Evolutionary conservation across 1,284 basidiomycete genomes (phyloP).

Genomic region (Athelia psychrophila): DNA sequence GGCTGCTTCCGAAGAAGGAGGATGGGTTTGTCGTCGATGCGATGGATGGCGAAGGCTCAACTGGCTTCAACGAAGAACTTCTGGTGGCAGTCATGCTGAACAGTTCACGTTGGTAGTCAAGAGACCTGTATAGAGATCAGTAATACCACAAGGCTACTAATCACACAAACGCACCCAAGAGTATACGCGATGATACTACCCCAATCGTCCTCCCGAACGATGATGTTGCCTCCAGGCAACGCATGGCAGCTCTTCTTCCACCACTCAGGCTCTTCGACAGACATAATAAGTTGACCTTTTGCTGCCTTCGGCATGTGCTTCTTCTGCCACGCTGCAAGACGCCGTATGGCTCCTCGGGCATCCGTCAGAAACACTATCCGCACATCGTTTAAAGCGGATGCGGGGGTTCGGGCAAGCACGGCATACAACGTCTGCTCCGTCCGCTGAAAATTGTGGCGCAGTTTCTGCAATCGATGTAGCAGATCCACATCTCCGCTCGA

Average conservation of each 20-base stretch:
- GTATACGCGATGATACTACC: conserved; percentile 76
- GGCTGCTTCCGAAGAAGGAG: conserved; percentile 41
- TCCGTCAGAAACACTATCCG: conserved; percentile 52
- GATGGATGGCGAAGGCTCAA: conserved; percentile 18
- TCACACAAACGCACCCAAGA: conserved; percentile 44
- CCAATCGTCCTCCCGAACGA: conserved; percentile 71
- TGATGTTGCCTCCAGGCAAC: conserved; percentile 62
- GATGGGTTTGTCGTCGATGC: conserved; percentile 26
- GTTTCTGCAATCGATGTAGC: conserved; percentile 39
- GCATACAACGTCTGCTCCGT: conserved; percentile 57
- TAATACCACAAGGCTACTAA: background rate
- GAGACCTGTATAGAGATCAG: conserved; percentile 37
- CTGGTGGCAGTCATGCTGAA: conserved; percentile 37
- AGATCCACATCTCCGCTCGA: conserved; percentile 21
- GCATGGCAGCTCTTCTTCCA: conserved; percentile 59
- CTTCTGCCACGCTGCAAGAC: conserved; percentile 59
- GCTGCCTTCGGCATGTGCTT: conserved; percentile 43
- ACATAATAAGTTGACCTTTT: conserved; percentile 17
- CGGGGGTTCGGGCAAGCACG: conserved; percentile 45
- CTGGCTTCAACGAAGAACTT: conserved; percentile 11
- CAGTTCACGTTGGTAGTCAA: conserved; percentile 61
- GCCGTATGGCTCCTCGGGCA: conserved; percentile 46
- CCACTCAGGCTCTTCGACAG: conserved; percentile 55
- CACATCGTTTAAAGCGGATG: conserved; percentile 55
- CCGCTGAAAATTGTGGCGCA: conserved; percentile 56